Percentiles rank a stretch among this genome's conserved stretches.
Evolutionary conservation across 106 monocot genomes (phyloP).

Genomic region (Agapanthus africanus): DNA sequence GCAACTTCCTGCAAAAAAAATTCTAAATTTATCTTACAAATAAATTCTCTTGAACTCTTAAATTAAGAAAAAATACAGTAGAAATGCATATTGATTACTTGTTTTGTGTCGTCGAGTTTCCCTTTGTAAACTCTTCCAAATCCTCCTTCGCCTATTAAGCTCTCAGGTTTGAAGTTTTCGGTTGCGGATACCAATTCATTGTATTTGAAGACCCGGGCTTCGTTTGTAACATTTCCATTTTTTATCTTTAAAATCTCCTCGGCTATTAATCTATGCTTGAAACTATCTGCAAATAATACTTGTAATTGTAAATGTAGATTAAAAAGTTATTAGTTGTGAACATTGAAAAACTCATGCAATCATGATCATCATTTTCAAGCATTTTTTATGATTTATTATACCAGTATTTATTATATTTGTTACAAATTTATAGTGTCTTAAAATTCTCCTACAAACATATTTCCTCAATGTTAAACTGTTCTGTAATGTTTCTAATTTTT

Average conservation of each 20-base stretch:
- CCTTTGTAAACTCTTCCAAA: conserved; percentile 31
- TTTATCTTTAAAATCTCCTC: conserved; percentile 25
- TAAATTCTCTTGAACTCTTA: neutral
- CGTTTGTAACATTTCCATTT: conserved; percentile 4
- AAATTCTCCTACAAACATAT: too few relatives aligned
- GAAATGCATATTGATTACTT: conserved; percentile 9
- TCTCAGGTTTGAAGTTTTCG: conserved; percentile 14
- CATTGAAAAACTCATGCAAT: too few relatives aligned
- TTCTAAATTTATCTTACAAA: neutral
- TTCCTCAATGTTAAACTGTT: too few relatives aligned
- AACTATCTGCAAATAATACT: conserved; percentile 22
- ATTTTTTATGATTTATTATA: neutral
- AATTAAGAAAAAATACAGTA: too few relatives aligned
- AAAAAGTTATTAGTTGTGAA: too few relatives aligned
- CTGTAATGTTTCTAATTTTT: too few relatives aligned
- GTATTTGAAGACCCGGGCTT: conserved; percentile 14
- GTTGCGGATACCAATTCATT: conserved; percentile 18
- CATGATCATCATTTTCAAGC: too few relatives aligned
- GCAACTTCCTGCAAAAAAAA: conserved; percentile 14
- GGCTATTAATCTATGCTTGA: conserved; percentile 12
- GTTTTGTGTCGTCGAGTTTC: conserved; percentile 18
- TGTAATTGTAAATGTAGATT: too few relatives aligned
- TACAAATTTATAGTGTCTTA: too few relatives aligned
- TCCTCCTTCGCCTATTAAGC: conserved; percentile 27
- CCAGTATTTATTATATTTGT: neutral